Base-by-base conservation (phyloP, 768 basidiomycete genomes). In the Auriscalpium orientale region DNA sequence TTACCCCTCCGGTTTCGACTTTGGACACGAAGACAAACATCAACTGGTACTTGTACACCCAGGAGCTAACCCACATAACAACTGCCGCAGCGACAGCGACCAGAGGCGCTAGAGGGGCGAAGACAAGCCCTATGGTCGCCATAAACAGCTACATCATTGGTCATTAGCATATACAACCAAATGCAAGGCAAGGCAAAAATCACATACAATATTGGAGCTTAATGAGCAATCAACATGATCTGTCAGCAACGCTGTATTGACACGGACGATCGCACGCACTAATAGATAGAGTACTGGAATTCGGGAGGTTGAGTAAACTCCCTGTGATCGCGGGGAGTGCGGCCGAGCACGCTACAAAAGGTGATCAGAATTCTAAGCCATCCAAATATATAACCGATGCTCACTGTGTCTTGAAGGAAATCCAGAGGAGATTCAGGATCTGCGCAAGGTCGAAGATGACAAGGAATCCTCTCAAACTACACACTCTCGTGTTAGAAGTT, bases 371-470 rank as follows among this genome's bases (percentile, higher is more conserved):
- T 11, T 21, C n/a, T 45, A 53, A 46, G 18, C 43, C 18, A 13
- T 34, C 8, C 44, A 20, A 16, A 33, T 13, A 0, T 18, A 36
- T 7, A 15, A 44, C 34, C 33, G 53, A 40, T 38, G 35, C 83
- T 40, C 66, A 90, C 88, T 75, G 82, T 18, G 89, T 93, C 73
- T 85, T 87, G 76, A 95, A 76, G n/a, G 83, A 87, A 44, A 89
- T 76, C 81, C 84, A 89, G 37, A 94, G 63, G 22, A 99, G 77
- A 66, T 97, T 97, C 72, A 98, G 70, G 51, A 98, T 83, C 71
- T 99, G 97, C 7, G 97, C 95, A 36, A 99, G 76, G 68, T 99
- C 97, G 66, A 98, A 98, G 55, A 98, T 76, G 10, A 84, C 88
- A 44, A 98, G 80, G 80, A 98, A 97, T 22, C 95, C 97, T 67